Percentiles rank a stretch among this genome's conserved stretches.
phyloP scores from a whole-genome alignment of 2,329 filamentous ascomycete species.

The Colletotrichum nymphaeae region DNA sequence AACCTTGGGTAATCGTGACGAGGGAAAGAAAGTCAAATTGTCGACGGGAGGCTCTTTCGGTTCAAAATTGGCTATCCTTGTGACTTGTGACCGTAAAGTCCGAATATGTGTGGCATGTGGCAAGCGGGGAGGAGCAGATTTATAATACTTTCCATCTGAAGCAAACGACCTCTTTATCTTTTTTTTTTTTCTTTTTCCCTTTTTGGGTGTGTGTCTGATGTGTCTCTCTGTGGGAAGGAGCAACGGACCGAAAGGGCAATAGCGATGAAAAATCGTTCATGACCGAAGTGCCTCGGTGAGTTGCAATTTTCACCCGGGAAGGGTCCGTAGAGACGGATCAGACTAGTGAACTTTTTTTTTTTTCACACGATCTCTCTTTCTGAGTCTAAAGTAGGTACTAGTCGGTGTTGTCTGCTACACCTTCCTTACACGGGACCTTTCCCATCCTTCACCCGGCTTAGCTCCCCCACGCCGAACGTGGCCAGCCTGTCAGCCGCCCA shows the following conservation, averaged over 20 bases:
- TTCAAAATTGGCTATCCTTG: background rate
- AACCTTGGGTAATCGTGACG: background rate
- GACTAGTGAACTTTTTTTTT: background rate
- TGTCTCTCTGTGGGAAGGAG: background rate
- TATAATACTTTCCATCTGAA: slow-evolving; percentile 12
- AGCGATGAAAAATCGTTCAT: background rate
- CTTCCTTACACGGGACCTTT: background rate
- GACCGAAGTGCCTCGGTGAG: background rate
- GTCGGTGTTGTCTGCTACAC: background rate
- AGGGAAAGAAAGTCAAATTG: background rate
- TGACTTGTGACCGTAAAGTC: slow-evolving; percentile 6
- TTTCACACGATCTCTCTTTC: background rate
- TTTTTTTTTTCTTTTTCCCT: background rate
- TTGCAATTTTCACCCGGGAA: background rate
- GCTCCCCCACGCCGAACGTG: background rate
- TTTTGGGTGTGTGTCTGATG: background rate
- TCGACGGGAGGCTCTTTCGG: background rate
- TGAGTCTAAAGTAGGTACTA: background rate
- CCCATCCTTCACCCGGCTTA: background rate
- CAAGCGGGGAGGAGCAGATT: slow-evolving; percentile 8
- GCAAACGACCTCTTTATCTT: background rate
- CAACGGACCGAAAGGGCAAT: slow-evolving; percentile 1
- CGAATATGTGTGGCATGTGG: slow-evolving; percentile 1
- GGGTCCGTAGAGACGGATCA: slow-evolving; percentile 21
- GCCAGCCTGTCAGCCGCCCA: background rate